Percentiles rank a stretch among this genome's conserved stretches.
These are phyloP conservation scores for Monoraphidium neglectum DNA, from an alignment of 139 green algal genomes.

Conservation along the genomic window DNA sequence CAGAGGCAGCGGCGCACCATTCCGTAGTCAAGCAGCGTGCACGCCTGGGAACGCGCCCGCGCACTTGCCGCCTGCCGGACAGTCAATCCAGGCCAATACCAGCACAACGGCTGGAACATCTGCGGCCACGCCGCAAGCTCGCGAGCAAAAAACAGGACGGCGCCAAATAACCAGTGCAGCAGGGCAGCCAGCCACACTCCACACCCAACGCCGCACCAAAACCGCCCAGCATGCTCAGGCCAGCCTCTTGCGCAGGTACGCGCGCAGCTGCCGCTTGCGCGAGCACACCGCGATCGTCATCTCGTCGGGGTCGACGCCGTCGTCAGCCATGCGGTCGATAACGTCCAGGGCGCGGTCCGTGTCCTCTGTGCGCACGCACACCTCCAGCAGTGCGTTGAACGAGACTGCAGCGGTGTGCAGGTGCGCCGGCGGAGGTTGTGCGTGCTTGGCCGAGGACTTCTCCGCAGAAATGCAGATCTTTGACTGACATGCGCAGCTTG, in stretches of 20 bases:
- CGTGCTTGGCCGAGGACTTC: neutral
- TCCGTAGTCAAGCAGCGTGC: too few relatives aligned
- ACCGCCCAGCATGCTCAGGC: conserved; percentile 1
- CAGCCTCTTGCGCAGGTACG: conserved; percentile 53
- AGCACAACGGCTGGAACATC: neutral
- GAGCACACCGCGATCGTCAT: conserved; percentile 59
- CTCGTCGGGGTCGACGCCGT: conserved; percentile 58
- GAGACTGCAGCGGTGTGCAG: conserved; percentile 40
- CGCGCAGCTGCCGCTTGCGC: conserved; percentile 42
- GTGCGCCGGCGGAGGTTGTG: too few relatives aligned
- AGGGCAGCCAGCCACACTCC: neutral
- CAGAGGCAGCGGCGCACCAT: too few relatives aligned
- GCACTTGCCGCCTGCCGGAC: too few relatives aligned
- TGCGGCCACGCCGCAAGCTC: neutral
- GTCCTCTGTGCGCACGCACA: conserved; percentile 78
- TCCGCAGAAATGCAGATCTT: conserved; percentile 5
- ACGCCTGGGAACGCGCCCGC: too few relatives aligned
- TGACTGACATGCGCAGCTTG: neutral
- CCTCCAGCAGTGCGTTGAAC: conserved; percentile 83
- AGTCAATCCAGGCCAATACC: neutral
- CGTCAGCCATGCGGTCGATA: conserved; percentile 77
- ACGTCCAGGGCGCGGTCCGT: conserved; percentile 71
- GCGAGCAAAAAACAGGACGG: neutral
- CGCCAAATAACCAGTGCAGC: neutral
- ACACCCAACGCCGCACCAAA: neutral